Conservation (phyloP, 2,329 filamentous ascomycete species). For the Fusarium sambucinum region DNA sequence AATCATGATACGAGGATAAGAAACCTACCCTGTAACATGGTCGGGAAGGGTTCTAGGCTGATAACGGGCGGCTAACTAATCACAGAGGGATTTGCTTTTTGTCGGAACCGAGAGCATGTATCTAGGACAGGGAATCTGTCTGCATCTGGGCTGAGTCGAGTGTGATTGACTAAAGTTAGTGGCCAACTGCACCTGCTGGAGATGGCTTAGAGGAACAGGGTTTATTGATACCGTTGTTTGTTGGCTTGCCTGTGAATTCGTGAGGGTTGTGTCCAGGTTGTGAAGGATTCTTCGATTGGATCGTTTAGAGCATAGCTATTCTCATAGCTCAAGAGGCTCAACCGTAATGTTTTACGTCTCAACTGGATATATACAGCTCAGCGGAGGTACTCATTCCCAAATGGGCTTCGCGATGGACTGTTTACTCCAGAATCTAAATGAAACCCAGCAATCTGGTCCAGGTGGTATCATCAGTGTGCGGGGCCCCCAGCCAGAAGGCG, state of each 20-base stretch:
- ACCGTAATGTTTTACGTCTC: not conserved
- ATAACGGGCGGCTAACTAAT: conserved; percentile 7
- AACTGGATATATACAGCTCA: not conserved
- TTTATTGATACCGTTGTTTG: conserved; percentile 18
- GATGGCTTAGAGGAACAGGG: conserved; percentile 37
- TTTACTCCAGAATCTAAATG: conserved; percentile 1
- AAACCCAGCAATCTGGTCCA: conserved; percentile 17
- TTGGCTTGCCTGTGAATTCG: conserved; percentile 4
- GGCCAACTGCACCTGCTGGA: conserved; percentile 36
- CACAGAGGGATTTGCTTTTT: conserved; percentile 8
- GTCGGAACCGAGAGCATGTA: conserved; percentile 24
- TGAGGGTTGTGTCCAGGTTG: conserved; percentile 4
- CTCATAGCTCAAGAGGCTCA: not conserved
- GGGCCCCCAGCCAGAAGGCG: conserved; percentile 29
- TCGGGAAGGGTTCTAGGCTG: conserved; percentile 6
- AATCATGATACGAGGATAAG: conserved; percentile 18
- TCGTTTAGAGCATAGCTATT: conserved; percentile 1
- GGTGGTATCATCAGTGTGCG: conserved; percentile 25
- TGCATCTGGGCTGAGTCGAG: conserved; percentile 9
- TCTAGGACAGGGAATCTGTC: not conserved
- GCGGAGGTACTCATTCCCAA: conserved; percentile 2
- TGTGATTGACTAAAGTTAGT: conserved; percentile 32
- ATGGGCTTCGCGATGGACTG: not conserved
- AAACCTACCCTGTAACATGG: conserved; percentile 6
- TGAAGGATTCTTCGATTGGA: not conserved